These are phyloP conservation scores for Saccharum officinarum DNA, from an alignment of 176 grass and related monocot species.

Conservation along the genomic window DNA sequence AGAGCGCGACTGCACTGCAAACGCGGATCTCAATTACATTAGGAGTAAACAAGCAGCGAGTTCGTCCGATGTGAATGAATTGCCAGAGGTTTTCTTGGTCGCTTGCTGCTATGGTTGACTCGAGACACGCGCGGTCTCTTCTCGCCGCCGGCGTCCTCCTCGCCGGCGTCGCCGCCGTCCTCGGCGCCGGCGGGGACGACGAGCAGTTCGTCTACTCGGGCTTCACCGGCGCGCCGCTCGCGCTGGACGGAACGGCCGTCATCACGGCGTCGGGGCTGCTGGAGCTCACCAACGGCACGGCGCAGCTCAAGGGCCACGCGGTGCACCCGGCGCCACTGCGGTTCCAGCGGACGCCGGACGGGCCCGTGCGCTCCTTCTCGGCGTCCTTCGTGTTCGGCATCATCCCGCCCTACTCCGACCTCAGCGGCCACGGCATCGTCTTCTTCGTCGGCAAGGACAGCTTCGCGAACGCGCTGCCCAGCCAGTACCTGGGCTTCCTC, in stretches of 20 bases:
- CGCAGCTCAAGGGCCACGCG: conserved; percentile 44
- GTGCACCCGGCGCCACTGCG: conserved; percentile 42
- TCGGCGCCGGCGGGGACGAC: background rate
- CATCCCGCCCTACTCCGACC: conserved; percentile 35
- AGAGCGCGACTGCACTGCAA: background rate
- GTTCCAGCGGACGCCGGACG: conserved; percentile 15
- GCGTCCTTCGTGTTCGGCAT: conserved; percentile 75
- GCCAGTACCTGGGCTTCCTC: conserved; percentile 67
- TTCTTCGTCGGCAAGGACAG: conserved; percentile 58
- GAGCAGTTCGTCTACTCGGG: conserved; percentile 50
- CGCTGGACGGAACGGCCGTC: conserved; percentile 26
- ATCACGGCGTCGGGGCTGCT: conserved; percentile 50
- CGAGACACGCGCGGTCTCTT: background rate
- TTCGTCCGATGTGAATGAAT: background rate
- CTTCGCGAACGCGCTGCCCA: conserved; percentile 31
- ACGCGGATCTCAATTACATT: conserved; percentile 10
- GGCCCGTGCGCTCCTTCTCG: conserved; percentile 66
- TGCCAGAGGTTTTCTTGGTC: background rate
- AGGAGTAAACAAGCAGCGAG: background rate
- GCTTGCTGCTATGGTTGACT: background rate
- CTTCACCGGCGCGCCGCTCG: conserved; percentile 31
- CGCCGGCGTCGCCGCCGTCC: background rate
- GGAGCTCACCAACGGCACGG: conserved; percentile 57
- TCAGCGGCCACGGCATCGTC: conserved; percentile 66
- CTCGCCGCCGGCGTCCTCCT: background rate